A percentile compares a stretch with the other conserved stretches of the same genome.
These are phyloP conservation scores for Magnaporthales sp. DNA, from an alignment of 2,329 filamentous ascomycete genomes.

Conservation along the genomic window DNA sequence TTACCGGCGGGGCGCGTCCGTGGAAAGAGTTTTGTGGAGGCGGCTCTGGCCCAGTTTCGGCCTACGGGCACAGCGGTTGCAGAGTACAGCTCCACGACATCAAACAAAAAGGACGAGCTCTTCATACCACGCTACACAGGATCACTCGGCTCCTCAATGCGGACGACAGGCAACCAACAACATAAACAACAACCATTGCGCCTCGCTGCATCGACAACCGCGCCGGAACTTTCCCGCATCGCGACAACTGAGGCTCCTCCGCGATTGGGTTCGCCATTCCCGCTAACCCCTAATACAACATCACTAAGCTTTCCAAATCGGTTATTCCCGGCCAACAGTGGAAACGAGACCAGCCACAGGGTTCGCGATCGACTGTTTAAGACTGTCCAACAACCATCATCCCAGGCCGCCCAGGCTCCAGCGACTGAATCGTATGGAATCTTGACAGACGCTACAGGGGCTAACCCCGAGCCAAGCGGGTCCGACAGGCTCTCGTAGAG, in stretches of 20 bases:
- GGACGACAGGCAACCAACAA: background rate
- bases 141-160: slow-evolving; percentile 7
- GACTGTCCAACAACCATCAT: slow-evolving; percentile 34
- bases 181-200: background rate
- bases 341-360: background rate
- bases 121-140: slow-evolving; percentile 30
- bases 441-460: background rate
- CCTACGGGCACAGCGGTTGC: slow-evolving; percentile 5
- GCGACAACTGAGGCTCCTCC: slow-evolving; percentile 18
- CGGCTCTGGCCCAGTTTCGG: slow-evolving; percentile 9
- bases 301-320: slow-evolving; percentile 56
- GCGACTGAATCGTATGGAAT: slow-evolving; percentile 12
- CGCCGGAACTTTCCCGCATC: background rate
- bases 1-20: background rate
- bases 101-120: slow-evolving; percentile 24
- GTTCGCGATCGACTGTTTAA: slow-evolving; percentile 42
- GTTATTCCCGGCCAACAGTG: slow-evolving; percentile 20
- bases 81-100: slow-evolving; percentile 25
- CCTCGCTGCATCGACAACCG: background rate
- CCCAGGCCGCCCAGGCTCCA: slow-evolving; percentile 8
- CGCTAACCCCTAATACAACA: slow-evolving; percentile 26
- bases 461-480: slow-evolving; percentile 13
- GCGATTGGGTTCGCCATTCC: slow-evolving; percentile 52
- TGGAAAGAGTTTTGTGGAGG: slow-evolving; percentile 2
- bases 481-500: slow-evolving; percentile 39